Conservation (phyloP, 129 eudicot species). For the Flaveria trinervia region DNA sequence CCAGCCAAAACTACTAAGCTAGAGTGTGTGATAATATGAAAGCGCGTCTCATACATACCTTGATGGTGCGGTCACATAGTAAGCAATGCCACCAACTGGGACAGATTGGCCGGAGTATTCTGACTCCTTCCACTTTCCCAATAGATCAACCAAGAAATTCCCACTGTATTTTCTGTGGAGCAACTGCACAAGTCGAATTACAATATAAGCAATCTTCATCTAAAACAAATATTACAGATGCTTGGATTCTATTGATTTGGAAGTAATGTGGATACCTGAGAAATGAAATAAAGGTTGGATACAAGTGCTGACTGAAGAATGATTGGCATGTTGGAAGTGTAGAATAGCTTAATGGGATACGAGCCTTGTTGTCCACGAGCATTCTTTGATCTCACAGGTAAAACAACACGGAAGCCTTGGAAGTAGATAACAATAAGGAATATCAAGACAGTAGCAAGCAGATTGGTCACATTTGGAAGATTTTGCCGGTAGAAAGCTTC, state of each 20-base stretch:
- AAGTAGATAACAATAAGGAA: slow-evolving; percentile 60
- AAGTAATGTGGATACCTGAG: slow-evolving; percentile 53
- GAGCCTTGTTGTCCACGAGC: slow-evolving; percentile 93
- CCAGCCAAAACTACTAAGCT: background rate
- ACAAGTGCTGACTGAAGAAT: slow-evolving; percentile 89
- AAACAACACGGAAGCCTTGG: slow-evolving; percentile 80
- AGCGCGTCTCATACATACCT: slow-evolving; percentile 41
- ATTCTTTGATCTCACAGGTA: slow-evolving; percentile 90
- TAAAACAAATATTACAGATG: background rate
- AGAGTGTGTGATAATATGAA: background rate
- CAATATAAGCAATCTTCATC: background rate
- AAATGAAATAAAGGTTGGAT: slow-evolving; percentile 78
- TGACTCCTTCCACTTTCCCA: slow-evolving; percentile 90
- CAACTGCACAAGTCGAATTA: slow-evolving; percentile 41
- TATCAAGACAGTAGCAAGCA: slow-evolving; percentile 75
- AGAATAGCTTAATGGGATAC: slow-evolving; percentile 80
- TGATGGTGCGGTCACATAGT: slow-evolving; percentile 73
- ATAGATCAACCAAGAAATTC: slow-evolving; percentile 66
- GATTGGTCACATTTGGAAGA: slow-evolving; percentile 86
- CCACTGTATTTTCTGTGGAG: slow-evolving; percentile 70
- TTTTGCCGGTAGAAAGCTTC: slow-evolving; percentile 94
- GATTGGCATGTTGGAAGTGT: slow-evolving; percentile 93
- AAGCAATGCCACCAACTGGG: slow-evolving; percentile 79
- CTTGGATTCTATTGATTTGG: background rate
- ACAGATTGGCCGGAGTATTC: slow-evolving; percentile 64